phyloP scores from a whole-genome alignment of 208 protist species.

The Trypanosoma melophagium region DNA sequence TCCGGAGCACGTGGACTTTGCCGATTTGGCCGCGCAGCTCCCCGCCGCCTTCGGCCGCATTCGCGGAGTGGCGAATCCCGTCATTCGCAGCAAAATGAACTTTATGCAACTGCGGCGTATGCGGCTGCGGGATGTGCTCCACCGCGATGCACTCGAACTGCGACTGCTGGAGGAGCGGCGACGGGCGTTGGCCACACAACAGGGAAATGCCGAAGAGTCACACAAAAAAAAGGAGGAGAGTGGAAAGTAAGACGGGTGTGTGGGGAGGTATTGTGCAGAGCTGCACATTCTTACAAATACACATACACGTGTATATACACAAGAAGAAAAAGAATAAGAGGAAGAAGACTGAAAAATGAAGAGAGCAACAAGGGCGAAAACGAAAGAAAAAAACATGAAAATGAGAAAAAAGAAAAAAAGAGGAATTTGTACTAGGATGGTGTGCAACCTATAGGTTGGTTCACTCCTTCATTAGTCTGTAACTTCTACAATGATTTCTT shows the following conservation, averaged over 20 bases:
- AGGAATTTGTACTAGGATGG: no score
- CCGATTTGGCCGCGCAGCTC: constrained; percentile 64
- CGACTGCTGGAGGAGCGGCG: constrained; percentile 64
- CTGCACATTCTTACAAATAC: no score
- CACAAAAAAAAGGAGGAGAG: neutral
- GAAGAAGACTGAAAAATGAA: no score
- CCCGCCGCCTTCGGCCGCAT: constrained; percentile 63
- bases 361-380: no score
- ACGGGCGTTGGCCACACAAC: constrained; percentile 20
- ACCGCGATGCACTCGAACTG: constrained; percentile 77
- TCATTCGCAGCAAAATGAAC: constrained; percentile 68
- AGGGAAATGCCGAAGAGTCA: constrained; percentile 6
- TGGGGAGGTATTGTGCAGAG: no score
- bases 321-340: no score
- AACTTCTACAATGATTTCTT: no score
- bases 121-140: constrained; percentile 79
- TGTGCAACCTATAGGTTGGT: no score
- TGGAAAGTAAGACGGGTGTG: neutral
- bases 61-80: constrained; percentile 35
- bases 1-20: constrained; percentile 77
- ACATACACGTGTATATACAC: no score
- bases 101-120: constrained; percentile 84
- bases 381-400: no score
- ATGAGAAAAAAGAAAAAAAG: no score
- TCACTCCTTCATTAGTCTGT: no score